These are phyloP conservation scores for Musa troglodytarum DNA, from an alignment of 176 grass and related monocot species.

Conservation along the genomic window DNA sequence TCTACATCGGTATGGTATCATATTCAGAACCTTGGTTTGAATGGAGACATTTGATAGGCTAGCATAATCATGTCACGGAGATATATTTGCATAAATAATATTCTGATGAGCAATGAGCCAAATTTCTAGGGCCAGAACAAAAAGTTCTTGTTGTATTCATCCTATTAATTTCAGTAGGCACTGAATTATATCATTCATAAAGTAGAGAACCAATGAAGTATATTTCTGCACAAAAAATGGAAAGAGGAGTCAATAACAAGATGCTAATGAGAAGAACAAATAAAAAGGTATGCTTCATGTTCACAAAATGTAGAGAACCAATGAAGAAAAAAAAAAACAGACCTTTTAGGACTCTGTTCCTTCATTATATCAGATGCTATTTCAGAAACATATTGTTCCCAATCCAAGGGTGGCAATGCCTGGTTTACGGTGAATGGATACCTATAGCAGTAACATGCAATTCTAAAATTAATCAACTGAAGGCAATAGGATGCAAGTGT, in stretches of 20 bases:
- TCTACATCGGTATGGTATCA: too few species aligned
- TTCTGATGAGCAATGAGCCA: too few species aligned
- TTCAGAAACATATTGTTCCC: slow-evolving; percentile 92
- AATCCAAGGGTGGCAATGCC: slow-evolving; percentile 72
- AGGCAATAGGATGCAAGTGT: neutral
- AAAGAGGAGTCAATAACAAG: neutral
- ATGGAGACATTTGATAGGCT: too few species aligned
- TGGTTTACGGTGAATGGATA: slow-evolving; percentile 85
- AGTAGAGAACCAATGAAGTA: neutral
- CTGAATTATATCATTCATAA: neutral
- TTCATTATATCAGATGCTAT: slow-evolving; percentile 85
- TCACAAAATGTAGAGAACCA: neutral
- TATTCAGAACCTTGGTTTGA: too few species aligned
- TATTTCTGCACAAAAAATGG: neutral
- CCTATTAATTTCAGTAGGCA: neutral
- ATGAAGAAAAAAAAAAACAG: neutral
- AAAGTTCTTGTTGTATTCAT: neutral
- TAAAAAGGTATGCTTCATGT: too few species aligned
- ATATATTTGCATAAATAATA: too few species aligned
- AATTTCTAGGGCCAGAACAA: neutral
- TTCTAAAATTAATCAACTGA: slow-evolving; percentile 2
- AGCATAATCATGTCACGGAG: too few species aligned
- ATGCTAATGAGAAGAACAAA: too few species aligned
- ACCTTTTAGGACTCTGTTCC: slow-evolving; percentile 99
- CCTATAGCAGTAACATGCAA: slow-evolving; percentile 32